Conservation (phyloP, 169 alveolate species). For the Cryptosporidium ubiquitum region DNA sequence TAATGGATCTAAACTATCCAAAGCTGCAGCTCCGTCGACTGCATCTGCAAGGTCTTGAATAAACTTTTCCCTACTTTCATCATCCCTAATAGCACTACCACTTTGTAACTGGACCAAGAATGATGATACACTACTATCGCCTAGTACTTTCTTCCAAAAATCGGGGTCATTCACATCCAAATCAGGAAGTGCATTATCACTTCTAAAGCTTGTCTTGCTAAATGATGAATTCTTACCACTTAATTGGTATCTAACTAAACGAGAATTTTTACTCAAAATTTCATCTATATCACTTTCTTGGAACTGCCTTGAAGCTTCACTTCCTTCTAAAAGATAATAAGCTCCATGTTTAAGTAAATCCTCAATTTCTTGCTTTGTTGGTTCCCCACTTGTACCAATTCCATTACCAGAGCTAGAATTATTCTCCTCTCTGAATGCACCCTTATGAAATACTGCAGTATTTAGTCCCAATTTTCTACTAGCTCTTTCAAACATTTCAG, state of each 20-base stretch:
- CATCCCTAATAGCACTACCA: constrained; percentile 72
- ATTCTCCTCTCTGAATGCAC: constrained; percentile 80
- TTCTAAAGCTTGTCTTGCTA: constrained; percentile 83
- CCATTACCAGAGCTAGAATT: constrained; percentile 38
- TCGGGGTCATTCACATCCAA: constrained; percentile 86
- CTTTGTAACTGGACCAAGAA: constrained; percentile 66
- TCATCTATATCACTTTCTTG: constrained; percentile 86
- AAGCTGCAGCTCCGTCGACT: constrained; percentile 72
- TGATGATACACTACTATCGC: constrained; percentile 71
- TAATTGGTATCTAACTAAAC: constrained; percentile 81
- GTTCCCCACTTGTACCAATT: constrained; percentile 74
- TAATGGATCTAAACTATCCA: constrained; percentile 68
- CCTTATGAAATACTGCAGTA: constrained; percentile 90
- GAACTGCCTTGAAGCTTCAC: constrained; percentile 82
- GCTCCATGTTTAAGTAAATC: constrained; percentile 89
- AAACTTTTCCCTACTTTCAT: constrained; percentile 69
- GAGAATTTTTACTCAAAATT: constrained; percentile 82
- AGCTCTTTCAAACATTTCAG: constrained; percentile 93
- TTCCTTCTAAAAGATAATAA: constrained; percentile 85
- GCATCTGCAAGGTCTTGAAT: constrained; percentile 62
- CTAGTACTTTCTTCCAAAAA: constrained; percentile 86
- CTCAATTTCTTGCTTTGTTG: constrained; percentile 86
- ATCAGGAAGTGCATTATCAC: constrained; percentile 81
- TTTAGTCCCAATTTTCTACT: constrained; percentile 91
- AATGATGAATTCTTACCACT: constrained; percentile 84